Percentiles rank a stretch among this genome's conserved stretches.
These are phyloP conservation scores for Metschnikowia baotianmanensis DNA, from an alignment of 805 yeast genomes.

Conservation along the genomic window DNA sequence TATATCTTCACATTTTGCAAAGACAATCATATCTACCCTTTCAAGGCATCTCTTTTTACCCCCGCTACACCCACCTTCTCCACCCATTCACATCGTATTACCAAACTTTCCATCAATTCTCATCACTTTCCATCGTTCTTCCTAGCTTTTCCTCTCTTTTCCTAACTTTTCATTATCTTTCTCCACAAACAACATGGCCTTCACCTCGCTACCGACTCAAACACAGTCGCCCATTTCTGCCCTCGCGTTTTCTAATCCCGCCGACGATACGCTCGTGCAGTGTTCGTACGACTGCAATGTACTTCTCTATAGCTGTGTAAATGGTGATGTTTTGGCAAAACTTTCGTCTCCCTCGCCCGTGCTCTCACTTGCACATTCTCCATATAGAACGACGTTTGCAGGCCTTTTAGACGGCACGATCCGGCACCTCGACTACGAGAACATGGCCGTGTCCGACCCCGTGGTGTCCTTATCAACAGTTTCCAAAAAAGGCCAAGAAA, in stretches of 20 bases:
- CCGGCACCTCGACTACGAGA: conserved; percentile 50
- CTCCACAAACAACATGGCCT: conserved; percentile 7
- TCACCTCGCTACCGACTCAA: conserved; percentile 13
- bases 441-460: conserved; percentile 20
- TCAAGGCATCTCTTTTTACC: too few relatives aligned
- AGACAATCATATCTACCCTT: too few relatives aligned
- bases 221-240: conserved; percentile 5
- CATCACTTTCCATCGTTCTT: not conserved
- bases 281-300: conserved; percentile 11
- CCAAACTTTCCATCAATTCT: conserved; percentile 21
- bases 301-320: conserved; percentile 12
- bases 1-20: too few relatives aligned
- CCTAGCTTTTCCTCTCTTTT: not conserved
- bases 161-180: too few relatives aligned
- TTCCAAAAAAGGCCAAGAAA: too few relatives aligned
- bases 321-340: conserved; percentile 4
- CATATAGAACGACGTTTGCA: conserved; percentile 35
- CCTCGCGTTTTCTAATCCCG: conserved; percentile 10
- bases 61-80: too few relatives aligned
- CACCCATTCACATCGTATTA: too few relatives aligned
- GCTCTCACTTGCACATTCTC: conserved; percentile 28
- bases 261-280: conserved; percentile 14
- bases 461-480: not conserved
- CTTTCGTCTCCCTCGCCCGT: conserved; percentile 20
- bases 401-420: conserved; percentile 59